Conservation (phyloP, 805 yeast species). For the Saccharomyces eubayanus region DNA sequence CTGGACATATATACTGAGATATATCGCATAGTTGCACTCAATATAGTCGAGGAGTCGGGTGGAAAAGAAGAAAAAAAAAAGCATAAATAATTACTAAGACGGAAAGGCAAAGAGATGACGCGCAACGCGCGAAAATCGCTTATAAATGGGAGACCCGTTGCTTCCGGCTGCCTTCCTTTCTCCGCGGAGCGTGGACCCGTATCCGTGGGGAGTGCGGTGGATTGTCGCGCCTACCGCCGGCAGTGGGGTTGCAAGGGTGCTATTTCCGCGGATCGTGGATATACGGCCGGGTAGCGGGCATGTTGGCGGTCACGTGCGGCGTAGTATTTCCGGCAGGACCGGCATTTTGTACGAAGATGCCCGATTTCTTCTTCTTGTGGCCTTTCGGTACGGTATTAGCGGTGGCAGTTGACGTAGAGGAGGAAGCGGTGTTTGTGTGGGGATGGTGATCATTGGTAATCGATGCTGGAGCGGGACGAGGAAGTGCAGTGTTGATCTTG, state of each 20-base stretch:
- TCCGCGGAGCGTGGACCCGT: background rate
- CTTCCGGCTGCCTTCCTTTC: background rate
- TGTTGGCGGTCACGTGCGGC: background rate
- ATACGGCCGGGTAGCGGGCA: background rate
- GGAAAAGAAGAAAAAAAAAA: background rate
- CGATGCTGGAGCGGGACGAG: background rate
- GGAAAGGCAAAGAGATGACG: background rate
- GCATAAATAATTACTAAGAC: background rate
- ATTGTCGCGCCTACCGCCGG: background rate
- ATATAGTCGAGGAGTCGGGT: background rate
- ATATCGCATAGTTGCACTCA: background rate
- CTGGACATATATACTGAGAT: background rate
- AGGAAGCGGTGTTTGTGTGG: background rate
- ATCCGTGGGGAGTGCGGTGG: background rate
- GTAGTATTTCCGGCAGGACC: background rate
- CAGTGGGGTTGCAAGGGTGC: background rate
- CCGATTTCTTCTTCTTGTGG: slow-evolving; percentile 15
- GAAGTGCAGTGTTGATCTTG: background rate
- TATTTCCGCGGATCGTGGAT: background rate
- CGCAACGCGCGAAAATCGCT: background rate
- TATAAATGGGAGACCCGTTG: background rate
- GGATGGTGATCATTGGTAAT: background rate
- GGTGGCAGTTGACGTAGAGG: background rate
- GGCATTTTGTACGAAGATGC: slow-evolving; percentile 11
- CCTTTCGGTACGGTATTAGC: background rate